These are phyloP conservation scores for Eudorina sp. DNA, from an alignment of 139 green algal genomes.

Conservation along the genomic window DNA sequence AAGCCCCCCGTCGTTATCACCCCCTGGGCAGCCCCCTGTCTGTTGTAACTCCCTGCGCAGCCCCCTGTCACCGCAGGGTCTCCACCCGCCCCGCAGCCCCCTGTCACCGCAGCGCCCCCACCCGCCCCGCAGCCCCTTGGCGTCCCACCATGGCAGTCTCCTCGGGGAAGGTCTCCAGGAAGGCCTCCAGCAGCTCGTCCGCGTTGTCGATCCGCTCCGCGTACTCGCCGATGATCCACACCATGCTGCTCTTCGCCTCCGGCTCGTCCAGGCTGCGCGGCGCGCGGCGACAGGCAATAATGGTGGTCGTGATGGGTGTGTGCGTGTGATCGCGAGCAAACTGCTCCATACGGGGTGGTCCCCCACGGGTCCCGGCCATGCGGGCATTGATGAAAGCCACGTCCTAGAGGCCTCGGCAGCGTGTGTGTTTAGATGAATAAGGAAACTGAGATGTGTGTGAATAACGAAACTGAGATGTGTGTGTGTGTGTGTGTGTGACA, in stretches of 20 bases:
- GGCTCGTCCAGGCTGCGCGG: constrained; percentile 91
- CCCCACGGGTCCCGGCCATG: too few relatives aligned
- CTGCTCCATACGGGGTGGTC: too few relatives aligned
- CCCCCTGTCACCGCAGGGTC: too few relatives aligned
- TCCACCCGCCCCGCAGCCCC: too few relatives aligned
- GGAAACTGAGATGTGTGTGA: neutral
- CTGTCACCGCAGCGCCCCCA: too few relatives aligned
- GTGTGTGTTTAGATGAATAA: too few relatives aligned
- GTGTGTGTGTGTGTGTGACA: neutral
- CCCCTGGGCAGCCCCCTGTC: too few relatives aligned
- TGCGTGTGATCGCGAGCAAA: neutral
- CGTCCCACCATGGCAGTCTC: constrained; percentile 80
- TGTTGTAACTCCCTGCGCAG: too few relatives aligned
- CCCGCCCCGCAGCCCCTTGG: constrained; percentile 2
- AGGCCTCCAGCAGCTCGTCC: constrained; percentile 96
- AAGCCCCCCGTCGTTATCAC: too few relatives aligned
- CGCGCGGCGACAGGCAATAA: neutral
- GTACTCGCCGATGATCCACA: constrained; percentile 99
- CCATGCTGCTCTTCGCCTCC: constrained; percentile 93
- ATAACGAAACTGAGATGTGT: too few relatives aligned
- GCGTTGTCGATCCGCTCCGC: constrained; percentile 99
- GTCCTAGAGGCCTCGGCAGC: too few relatives aligned
- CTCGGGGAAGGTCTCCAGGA: constrained; percentile 98
- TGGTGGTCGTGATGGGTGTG: neutral
- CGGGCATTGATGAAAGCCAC: too few relatives aligned